phyloP scores from a whole-genome alignment of 306 rosid species.

The Gastrolobium villosum region DNA sequence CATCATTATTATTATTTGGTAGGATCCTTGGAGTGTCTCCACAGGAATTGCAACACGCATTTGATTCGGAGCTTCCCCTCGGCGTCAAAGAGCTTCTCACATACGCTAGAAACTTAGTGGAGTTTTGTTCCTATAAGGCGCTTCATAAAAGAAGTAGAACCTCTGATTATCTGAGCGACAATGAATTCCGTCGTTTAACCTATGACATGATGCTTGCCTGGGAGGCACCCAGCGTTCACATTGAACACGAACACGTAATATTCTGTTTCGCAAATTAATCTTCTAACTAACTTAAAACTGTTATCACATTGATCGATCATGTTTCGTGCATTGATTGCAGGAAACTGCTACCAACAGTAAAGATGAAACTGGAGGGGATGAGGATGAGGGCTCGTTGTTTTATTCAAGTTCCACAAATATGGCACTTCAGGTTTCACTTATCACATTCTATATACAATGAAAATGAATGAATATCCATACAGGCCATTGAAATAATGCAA shows the following conservation, averaged over 20 bases:
- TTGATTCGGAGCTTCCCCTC: constrained; percentile 74
- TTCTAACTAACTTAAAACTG: background rate
- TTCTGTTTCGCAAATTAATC: background rate
- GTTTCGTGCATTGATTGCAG: constrained; percentile 49
- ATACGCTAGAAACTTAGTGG: constrained; percentile 78
- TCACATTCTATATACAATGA: background rate
- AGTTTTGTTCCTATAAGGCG: constrained; percentile 80
- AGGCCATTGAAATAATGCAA: background rate
- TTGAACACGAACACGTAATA: background rate
- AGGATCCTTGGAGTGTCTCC: constrained; percentile 77
- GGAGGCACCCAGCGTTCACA: constrained; percentile 74
- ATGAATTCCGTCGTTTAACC: constrained; percentile 74
- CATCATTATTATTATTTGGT: background rate
- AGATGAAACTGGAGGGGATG: constrained; percentile 61
- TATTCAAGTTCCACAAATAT: constrained; percentile 81
- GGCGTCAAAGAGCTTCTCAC: constrained; percentile 66
- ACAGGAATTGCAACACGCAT: constrained; percentile 72
- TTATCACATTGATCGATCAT: background rate
- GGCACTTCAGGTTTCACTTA: constrained; percentile 80
- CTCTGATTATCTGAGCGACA: constrained; percentile 65
- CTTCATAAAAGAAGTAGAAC: constrained; percentile 52
- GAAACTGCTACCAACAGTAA: constrained; percentile 56
- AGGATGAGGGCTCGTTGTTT: constrained; percentile 81
- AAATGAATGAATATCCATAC: background rate
- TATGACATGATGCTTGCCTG: constrained; percentile 97